Percentiles rank a stretch among this genome's conserved stretches.
Evolutionary conservation across 345 rosid genomes (phyloP).

Genomic region (Diplotaxis tenuifolia): DNA sequence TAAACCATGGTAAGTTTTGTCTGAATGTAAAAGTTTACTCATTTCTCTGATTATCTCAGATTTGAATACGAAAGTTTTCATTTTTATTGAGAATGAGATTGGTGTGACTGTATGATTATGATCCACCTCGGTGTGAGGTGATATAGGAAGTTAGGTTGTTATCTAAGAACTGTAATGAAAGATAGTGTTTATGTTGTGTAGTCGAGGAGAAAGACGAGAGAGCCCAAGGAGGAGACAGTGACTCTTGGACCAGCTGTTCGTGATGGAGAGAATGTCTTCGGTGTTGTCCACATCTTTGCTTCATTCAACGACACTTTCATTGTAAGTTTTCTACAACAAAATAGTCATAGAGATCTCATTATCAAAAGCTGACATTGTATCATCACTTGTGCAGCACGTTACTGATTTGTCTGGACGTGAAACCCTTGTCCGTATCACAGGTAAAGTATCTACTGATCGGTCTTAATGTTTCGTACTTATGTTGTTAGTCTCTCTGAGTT

Average conservation of each 20-base stretch:
- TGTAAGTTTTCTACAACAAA: constrained; percentile 39
- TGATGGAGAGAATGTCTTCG: constrained; percentile 80
- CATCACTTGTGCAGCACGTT: constrained; percentile 55
- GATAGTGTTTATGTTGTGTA: constrained; percentile 15
- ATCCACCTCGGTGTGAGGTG: background rate
- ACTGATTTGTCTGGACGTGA: constrained; percentile 93
- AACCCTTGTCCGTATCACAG: constrained; percentile 87
- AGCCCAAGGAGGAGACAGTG: constrained; percentile 84
- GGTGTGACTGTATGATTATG: background rate
- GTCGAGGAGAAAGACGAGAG: constrained; percentile 74
- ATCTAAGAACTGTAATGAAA: background rate
- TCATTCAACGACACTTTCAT: constrained; percentile 92
- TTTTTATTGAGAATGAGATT: background rate
- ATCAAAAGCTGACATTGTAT: background rate
- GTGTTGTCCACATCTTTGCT: constrained; percentile 86
- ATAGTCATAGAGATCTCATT: background rate
- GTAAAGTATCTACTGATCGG: constrained; percentile 35
- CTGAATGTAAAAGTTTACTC: background rate
- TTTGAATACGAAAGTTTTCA: background rate
- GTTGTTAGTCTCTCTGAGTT: background rate
- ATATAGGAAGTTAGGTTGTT: background rate
- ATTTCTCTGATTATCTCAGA: background rate
- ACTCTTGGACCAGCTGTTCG: constrained; percentile 75
- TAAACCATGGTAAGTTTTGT: constrained; percentile 25
- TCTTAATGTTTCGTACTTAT: background rate